Evolutionary conservation across 257 asterid genomes (phyloP).

Genomic region (Solanum chmielewskii): DNA sequence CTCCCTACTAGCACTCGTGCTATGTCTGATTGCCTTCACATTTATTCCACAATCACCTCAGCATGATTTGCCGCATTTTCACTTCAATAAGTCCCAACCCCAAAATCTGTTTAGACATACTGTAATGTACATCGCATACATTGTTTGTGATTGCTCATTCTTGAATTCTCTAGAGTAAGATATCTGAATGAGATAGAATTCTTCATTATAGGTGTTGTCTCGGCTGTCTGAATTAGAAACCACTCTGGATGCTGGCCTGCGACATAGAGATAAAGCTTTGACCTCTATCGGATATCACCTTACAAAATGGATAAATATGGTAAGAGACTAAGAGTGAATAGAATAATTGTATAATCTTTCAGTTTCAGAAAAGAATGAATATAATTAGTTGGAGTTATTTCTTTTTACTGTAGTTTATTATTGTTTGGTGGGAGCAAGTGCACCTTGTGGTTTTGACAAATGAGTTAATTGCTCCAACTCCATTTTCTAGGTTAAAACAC

Average conservation of each 20-base stretch:
- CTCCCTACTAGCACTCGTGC: background rate
- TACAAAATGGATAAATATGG: constrained; percentile 74
- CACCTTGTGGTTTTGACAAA: background rate
- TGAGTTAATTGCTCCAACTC: constrained; percentile 9
- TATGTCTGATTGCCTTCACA: background rate
- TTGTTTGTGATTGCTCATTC: background rate
- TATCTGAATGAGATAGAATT: background rate
- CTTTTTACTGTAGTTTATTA: background rate
- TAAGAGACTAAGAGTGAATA: constrained; percentile 5
- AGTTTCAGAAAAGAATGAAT: background rate
- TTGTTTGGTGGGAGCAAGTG: background rate
- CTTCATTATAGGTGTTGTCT: constrained; percentile 56
- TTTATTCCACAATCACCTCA: background rate
- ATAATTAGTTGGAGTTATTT: background rate
- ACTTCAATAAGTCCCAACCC: background rate
- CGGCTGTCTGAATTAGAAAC: constrained; percentile 83
- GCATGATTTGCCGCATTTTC: background rate
- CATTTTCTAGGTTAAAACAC: constrained; percentile 76
- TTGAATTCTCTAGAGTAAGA: background rate
- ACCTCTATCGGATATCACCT: constrained; percentile 71
- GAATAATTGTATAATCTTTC: background rate
- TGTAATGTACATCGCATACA: background rate
- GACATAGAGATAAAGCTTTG: constrained; percentile 72
- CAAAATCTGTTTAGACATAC: background rate
- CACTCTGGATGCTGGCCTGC: constrained; percentile 85